Evolutionary conservation across 148 eudicot genomes (phyloP), one percentile per base, ranked within the genome.

Genomic region (Dysphania ambrosioides): DNA sequence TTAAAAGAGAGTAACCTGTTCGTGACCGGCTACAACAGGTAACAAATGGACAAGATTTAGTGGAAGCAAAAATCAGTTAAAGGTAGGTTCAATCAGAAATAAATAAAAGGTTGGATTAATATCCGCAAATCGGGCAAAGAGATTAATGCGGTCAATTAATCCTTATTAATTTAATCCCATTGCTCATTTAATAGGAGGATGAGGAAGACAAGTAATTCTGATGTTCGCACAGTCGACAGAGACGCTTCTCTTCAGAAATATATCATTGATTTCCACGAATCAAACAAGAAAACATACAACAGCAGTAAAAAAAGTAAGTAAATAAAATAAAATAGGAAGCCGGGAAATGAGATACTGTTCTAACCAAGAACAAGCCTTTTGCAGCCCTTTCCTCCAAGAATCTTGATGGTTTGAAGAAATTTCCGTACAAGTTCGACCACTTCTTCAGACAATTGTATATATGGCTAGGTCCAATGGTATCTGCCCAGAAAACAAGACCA

Each of bases 401-500:
- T 78, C 79, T 85, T 23, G 98, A 94, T 56, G 98, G 98, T 68
- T 77, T 90, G 47, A 78, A 94, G 84, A 94, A 94, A 75, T 77
- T 84, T 7, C 98, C 96, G 72, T 94, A 90, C 47, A 66, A 23
- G 63, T 78, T 79, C 13, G 87, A 72, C 98, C 98, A 94, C 73
- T 87, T 94, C 75, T 86, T 84, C 72, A 94, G 87, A 80, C 92
- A 83, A 76, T 75, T 72, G 57, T 91, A 88, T 72, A 94, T 85
- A 66, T 84, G 87, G 27, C 84, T 81, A 61, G 96, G 82, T 18
- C 97, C 98, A 74, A 94, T 86, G 19, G 83, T 77, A 81, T 94
- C 98, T 63, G 93, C 98, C 98, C 98, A 94, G 79, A 86, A 94
- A 65, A 94, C 82, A 71, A 94, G 69, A 56, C 98, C 98, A 42